Percentiles rank a stretch among this genome's conserved stretches.
phyloP scores from a whole-genome alignment of 208 protist species.

The Leishmania mexicana region DNA sequence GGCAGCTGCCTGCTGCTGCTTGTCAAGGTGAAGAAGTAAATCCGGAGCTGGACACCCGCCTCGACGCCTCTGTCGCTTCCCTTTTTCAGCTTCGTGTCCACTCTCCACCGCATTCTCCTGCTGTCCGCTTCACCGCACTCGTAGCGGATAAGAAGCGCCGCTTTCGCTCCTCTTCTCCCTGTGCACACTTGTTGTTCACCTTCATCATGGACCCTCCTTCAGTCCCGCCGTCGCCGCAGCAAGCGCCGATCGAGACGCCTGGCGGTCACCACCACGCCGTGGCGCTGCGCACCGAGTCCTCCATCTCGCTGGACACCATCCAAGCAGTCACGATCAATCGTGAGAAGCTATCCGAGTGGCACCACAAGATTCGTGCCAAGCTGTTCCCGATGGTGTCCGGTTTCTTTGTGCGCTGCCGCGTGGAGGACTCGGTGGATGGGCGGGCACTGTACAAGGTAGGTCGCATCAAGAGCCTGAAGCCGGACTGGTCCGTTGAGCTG shows the following conservation, averaged over 20 bases:
- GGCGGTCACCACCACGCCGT: constrained; percentile 44
- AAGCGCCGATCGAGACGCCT: constrained; percentile 42
- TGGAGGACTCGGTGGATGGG: constrained; percentile 88
- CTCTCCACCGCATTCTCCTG: neutral
- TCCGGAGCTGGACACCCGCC: neutral
- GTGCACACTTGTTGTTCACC: neutral
- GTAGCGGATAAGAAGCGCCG: neutral
- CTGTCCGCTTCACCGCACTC: neutral
- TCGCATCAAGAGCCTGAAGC: constrained; percentile 85
- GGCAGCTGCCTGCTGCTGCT: neutral
- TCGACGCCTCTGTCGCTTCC: neutral
- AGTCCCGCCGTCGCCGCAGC: constrained; percentile 80
- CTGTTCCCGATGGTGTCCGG: constrained; percentile 84
- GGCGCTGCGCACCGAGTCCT: constrained; percentile 52
- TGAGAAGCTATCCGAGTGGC: constrained; percentile 92
- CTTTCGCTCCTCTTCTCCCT: neutral
- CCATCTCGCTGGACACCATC: constrained; percentile 75
- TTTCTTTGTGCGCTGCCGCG: constrained; percentile 91
- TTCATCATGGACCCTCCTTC: constrained; percentile 63
- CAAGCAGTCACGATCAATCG: constrained; percentile 90
- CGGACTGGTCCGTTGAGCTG: constrained; percentile 92
- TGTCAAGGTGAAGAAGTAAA: neutral
- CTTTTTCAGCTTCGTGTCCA: neutral
- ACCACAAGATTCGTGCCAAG: constrained; percentile 86
- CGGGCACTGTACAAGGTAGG: constrained; percentile 91